Percentiles rank a stretch among this genome's conserved stretches.
phyloP scores from a whole-genome alignment of 2,329 filamentous ascomycete genomes.

The Lomentospora prolificans region DNA sequence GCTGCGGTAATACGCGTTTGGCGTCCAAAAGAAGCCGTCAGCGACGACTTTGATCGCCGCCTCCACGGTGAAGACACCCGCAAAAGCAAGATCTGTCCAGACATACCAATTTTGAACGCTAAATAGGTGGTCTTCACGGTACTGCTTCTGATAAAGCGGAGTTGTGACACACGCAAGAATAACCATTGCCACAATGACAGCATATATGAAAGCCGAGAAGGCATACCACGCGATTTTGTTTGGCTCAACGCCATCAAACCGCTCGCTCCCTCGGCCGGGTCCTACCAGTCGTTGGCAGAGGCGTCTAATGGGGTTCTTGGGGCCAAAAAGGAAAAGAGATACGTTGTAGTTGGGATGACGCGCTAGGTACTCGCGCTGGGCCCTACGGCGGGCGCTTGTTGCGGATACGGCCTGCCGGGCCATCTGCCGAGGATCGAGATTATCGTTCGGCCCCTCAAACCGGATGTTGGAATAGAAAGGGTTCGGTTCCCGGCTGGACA shows the following conservation, averaged over 20 bases:
- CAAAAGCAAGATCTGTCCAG: slow-evolving; percentile 86
- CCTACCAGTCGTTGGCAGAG: slow-evolving; percentile 86
- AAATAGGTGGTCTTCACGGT: slow-evolving; percentile 55
- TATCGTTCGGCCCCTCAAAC: slow-evolving; percentile 62
- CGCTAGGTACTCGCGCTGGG: slow-evolving; percentile 81
- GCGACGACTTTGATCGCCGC: slow-evolving; percentile 87
- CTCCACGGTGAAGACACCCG: slow-evolving; percentile 75
- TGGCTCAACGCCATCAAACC: slow-evolving; percentile 82
- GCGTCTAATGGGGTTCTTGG: slow-evolving; percentile 66
- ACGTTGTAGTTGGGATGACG: slow-evolving; percentile 89
- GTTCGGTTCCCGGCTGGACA: slow-evolving; percentile 69
- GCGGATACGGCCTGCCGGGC: slow-evolving; percentile 83
- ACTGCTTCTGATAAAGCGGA: slow-evolving; percentile 84
- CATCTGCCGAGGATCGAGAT: slow-evolving; percentile 72
- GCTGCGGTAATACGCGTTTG: slow-evolving; percentile 92
- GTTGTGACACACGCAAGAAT: slow-evolving; percentile 89
- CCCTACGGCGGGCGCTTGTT: slow-evolving; percentile 70
- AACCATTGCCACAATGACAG: slow-evolving; percentile 96
- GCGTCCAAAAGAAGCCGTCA: slow-evolving; percentile 92
- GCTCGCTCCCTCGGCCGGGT: slow-evolving; percentile 75
- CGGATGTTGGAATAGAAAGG: slow-evolving; percentile 78
- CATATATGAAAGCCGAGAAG: slow-evolving; percentile 90
- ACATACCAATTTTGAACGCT: slow-evolving; percentile 80
- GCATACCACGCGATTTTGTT: slow-evolving; percentile 85
- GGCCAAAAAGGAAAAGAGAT: slow-evolving; percentile 76